A percentile compares a stretch with the other conserved stretches of the same genome.
These are phyloP conservation scores for Diplodia intermedia DNA, from an alignment of 2,329 filamentous ascomycete species.

Conservation along the genomic window DNA sequence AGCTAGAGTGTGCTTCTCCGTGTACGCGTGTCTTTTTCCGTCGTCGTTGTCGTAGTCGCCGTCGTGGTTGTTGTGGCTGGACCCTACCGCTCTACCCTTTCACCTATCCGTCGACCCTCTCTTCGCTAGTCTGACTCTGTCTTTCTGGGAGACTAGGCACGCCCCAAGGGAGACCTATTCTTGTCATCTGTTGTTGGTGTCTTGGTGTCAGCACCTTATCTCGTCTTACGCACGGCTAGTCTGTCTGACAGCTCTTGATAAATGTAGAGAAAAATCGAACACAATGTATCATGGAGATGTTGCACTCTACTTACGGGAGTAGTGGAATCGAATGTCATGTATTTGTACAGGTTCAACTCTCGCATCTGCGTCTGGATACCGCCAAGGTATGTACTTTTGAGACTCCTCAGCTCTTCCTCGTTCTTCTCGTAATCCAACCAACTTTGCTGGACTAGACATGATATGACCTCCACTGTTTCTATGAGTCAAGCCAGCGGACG, in stretches of 20 bases:
- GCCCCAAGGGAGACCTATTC: not conserved
- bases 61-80: not conserved
- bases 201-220: slow-evolving; percentile 16
- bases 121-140: no score
- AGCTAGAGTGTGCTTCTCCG: no score
- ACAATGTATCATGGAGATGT: no score
- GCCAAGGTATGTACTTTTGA: no score
- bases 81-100: not conserved
- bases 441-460: not conserved
- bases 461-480: not conserved
- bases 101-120: not conserved
- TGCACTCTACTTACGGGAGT: no score
- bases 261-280: no score
- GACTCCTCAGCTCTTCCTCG: not conserved
- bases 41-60: not conserved
- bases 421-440: no score
- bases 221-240: slow-evolving; percentile 1
- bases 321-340: no score
- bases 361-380: no score
- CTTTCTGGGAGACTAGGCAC: not conserved
- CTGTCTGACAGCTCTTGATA: not conserved
- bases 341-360: no score
- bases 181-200: not conserved
- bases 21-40: not conserved
- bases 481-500: not conserved